Evolutionary conservation across 2,329 filamentous ascomycete genomes (phyloP).

Genomic region (Atkinsonella hypoxylon): DNA sequence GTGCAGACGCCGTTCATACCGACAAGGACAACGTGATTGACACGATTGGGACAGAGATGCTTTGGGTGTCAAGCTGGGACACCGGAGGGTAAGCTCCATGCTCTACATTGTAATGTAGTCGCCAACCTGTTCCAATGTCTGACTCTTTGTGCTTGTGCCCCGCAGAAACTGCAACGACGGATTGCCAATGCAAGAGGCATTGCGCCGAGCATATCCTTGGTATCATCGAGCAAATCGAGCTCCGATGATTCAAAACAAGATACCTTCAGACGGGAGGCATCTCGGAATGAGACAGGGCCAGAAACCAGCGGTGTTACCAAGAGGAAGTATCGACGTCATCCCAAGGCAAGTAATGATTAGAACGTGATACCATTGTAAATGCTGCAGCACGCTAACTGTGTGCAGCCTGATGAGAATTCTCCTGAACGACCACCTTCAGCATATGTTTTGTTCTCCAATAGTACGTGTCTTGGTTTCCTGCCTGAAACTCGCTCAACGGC

Average conservation of each 20-base stretch:
- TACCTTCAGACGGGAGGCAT: slow-evolving; percentile 35
- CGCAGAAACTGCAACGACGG: slow-evolving; percentile 70
- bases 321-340: slow-evolving; percentile 66
- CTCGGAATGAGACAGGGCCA: slow-evolving; percentile 33
- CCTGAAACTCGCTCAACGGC: not conserved
- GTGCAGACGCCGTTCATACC: not conserved
- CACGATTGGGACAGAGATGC: slow-evolving; percentile 42
- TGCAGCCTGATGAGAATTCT: slow-evolving; percentile 62
- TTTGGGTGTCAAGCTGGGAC: slow-evolving; percentile 67
- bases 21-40: slow-evolving; percentile 11
- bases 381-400: not conserved
- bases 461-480: slow-evolving; percentile 33
- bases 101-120: slow-evolving; percentile 8
- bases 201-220: slow-evolving; percentile 40
- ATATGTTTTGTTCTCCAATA: slow-evolving; percentile 78
- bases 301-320: slow-evolving; percentile 40
- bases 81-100: slow-evolving; percentile 56
- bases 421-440: slow-evolving; percentile 71
- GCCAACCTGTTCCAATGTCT: slow-evolving; percentile 5
- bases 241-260: slow-evolving; percentile 45
- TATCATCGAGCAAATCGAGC: slow-evolving; percentile 34
- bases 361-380: not conserved
- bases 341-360: slow-evolving; percentile 42
- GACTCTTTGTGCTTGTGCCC: not conserved
- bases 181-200: slow-evolving; percentile 64